phyloP scores from a whole-genome alignment of 2,329 filamentous ascomycete species.

The Talaromyces marneffei region DNA sequence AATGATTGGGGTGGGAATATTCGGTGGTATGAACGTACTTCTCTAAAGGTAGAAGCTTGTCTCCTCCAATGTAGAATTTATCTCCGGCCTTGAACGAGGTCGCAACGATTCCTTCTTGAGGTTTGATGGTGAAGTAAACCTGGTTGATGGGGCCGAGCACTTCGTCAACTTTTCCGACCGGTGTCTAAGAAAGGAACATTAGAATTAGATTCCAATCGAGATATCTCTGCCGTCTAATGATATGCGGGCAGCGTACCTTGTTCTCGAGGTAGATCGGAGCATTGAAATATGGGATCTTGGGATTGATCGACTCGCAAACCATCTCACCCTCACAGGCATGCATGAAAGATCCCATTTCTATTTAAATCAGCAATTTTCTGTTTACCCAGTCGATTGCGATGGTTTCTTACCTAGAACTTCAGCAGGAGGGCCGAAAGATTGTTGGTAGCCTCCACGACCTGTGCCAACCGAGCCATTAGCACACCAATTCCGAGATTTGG shows the following conservation, averaged over 20 bases:
- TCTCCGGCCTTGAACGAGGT: slow-evolving; percentile 92
- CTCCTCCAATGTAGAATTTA: slow-evolving; percentile 92
- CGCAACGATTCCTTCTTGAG: slow-evolving; percentile 91
- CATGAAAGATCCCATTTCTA: slow-evolving; percentile 89
- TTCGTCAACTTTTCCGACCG: slow-evolving; percentile 96
- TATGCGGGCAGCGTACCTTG: slow-evolving; percentile 56
- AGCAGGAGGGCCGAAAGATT: slow-evolving; percentile 58
- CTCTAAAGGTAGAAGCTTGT: slow-evolving; percentile 92
- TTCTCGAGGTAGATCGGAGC: slow-evolving; percentile 98
- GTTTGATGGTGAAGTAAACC: slow-evolving; percentile 97
- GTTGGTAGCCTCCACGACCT: slow-evolving; percentile 59
- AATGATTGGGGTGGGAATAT: not conserved
- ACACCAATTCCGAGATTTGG: not conserved
- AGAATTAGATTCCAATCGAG: not conserved
- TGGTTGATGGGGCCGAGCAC: slow-evolving; percentile 96
- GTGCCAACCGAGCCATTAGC: slow-evolving; percentile 19
- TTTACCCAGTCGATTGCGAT: not conserved
- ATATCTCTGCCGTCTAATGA: not conserved
- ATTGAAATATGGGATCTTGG: slow-evolving; percentile 98
- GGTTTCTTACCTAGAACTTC: slow-evolving; percentile 48
- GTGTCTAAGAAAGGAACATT: slow-evolving; percentile 49
- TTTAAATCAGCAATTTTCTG: slow-evolving; percentile 26
- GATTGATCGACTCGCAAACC: slow-evolving; percentile 90
- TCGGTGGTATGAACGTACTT: slow-evolving; percentile 46
- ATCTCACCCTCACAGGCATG: slow-evolving; percentile 97